Conservation (phyloP, 164 flowering plant genomes). For the Vitis labrusca region DNA sequence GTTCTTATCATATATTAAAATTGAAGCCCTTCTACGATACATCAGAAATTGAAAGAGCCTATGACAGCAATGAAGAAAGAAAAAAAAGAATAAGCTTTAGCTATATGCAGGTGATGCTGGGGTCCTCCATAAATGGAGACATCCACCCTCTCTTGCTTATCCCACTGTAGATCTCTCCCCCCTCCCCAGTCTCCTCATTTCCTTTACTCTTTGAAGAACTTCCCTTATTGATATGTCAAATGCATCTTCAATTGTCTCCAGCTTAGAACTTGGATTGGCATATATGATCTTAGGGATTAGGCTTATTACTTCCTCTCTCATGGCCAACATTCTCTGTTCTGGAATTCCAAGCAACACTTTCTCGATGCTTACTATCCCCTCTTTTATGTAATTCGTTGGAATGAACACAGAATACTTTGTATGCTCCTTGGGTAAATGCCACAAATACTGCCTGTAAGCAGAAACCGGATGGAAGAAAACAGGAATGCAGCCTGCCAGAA, state of each 20-base stretch:
- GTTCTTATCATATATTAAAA: too few species aligned
- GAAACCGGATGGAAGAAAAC: slow-evolving; percentile 37
- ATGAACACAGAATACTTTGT: slow-evolving; percentile 31
- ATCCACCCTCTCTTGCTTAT: slow-evolving; percentile 14
- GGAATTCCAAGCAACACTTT: slow-evolving; percentile 34
- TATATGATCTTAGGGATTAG: slow-evolving; percentile 60
- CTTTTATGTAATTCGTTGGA: slow-evolving; percentile 12
- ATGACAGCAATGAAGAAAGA: too few species aligned
- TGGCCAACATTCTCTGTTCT: slow-evolving; percentile 21
- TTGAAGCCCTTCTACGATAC: too few species aligned
- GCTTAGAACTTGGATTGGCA: slow-evolving; percentile 46
- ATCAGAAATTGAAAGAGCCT: too few species aligned
- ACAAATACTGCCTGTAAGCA: slow-evolving; percentile 37
- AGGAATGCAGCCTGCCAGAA: slow-evolving; percentile 42
- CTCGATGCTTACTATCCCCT: slow-evolving; percentile 21
- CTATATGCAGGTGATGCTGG: too few species aligned
- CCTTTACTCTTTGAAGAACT: slow-evolving; percentile 44
- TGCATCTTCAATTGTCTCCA: slow-evolving; percentile 55
- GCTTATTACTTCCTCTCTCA: slow-evolving; percentile 55
- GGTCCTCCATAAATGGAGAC: too few species aligned
- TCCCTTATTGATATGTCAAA: slow-evolving; percentile 59
- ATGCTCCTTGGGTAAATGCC: slow-evolving; percentile 35
- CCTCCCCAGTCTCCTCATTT: slow-evolving; percentile 21
- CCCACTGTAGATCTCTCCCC: slow-evolving; percentile 20
- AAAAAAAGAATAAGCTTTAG: too few species aligned